phyloP scores from a whole-genome alignment of 345 rosid species.

The Boechera retrofracta region DNA sequence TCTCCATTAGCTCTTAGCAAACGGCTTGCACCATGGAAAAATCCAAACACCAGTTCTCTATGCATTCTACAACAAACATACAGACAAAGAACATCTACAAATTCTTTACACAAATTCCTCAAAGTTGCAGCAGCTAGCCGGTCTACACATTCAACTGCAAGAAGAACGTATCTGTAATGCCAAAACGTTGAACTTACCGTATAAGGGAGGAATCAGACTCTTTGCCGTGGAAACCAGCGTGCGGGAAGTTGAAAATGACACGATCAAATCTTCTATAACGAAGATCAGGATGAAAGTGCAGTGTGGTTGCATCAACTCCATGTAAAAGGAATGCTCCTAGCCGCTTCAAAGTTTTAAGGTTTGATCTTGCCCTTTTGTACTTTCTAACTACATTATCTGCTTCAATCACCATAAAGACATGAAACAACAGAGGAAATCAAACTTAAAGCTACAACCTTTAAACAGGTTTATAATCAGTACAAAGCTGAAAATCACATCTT shows the following conservation, averaged over 20 bases:
- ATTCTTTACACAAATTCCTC: neutral
- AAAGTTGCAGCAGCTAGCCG: neutral
- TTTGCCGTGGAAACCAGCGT: slow-evolving; percentile 63
- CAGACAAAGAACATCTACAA: neutral
- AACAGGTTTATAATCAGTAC: neutral
- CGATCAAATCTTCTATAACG: slow-evolving; percentile 53
- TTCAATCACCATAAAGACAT: slow-evolving; percentile 11
- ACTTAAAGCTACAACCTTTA: slow-evolving; percentile 20
- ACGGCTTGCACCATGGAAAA: slow-evolving; percentile 53
- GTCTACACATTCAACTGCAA: neutral
- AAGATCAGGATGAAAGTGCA: slow-evolving; percentile 48
- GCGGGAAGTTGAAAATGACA: slow-evolving; percentile 65
- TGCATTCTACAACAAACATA: slow-evolving; percentile 52
- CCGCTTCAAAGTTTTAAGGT: slow-evolving; percentile 43
- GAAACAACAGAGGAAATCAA: slow-evolving; percentile 18
- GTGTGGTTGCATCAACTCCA: slow-evolving; percentile 63
- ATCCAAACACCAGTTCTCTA: slow-evolving; percentile 48
- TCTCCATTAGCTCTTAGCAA: slow-evolving; percentile 55
- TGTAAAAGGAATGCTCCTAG: slow-evolving; percentile 54
- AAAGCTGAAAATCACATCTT: neutral
- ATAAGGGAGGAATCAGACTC: slow-evolving; percentile 36
- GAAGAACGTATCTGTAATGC: neutral
- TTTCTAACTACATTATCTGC: slow-evolving; percentile 50
- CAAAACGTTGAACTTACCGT: slow-evolving; percentile 39
- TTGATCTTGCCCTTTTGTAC: slow-evolving; percentile 54